Conservation (phyloP, 225 moss, liverwort and hornwort species). For the Anthoceros angustus region DNA sequence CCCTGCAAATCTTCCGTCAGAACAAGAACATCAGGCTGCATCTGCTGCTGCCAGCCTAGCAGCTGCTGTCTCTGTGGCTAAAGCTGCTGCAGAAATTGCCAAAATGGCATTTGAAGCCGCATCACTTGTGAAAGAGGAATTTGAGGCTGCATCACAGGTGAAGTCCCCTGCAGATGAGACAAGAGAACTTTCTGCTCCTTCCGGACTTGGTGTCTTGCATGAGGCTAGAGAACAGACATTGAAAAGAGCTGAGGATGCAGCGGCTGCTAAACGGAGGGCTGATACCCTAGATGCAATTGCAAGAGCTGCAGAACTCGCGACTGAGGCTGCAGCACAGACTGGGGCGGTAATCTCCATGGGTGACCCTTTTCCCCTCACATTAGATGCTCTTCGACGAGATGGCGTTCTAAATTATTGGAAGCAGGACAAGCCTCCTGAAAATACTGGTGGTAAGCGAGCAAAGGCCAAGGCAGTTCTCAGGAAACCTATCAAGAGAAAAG, state of each 20-base stretch:
- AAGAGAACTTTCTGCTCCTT: background rate
- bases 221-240: slow-evolving; percentile 35
- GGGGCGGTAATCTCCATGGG: slow-evolving; percentile 68
- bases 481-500: background rate
- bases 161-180: background rate
- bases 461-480: background rate
- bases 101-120: slow-evolving; percentile 84
- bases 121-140: slow-evolving; percentile 37
- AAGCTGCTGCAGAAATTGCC: slow-evolving; percentile 70
- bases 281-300: slow-evolving; percentile 58
- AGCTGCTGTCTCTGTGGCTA: slow-evolving; percentile 75
- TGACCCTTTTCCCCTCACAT: slow-evolving; percentile 18
- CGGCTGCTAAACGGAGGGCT: slow-evolving; percentile 19
- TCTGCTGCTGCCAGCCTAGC: slow-evolving; percentile 50
- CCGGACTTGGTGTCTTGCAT: background rate
- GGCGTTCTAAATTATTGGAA: slow-evolving; percentile 31
- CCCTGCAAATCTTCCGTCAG: slow-evolving; percentile 33
- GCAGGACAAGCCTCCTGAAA: slow-evolving; percentile 9
- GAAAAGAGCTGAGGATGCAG: slow-evolving; percentile 22
- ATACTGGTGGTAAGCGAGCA: background rate
- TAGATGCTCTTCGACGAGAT: slow-evolving; percentile 9
- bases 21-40: slow-evolving; percentile 28
- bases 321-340: slow-evolving; percentile 75
- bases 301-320: slow-evolving; percentile 78
- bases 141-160: slow-evolving; percentile 62